phyloP scores from a whole-genome alignment of 2,329 filamentous ascomycete species.

The Epichloe gansuensis region DNA sequence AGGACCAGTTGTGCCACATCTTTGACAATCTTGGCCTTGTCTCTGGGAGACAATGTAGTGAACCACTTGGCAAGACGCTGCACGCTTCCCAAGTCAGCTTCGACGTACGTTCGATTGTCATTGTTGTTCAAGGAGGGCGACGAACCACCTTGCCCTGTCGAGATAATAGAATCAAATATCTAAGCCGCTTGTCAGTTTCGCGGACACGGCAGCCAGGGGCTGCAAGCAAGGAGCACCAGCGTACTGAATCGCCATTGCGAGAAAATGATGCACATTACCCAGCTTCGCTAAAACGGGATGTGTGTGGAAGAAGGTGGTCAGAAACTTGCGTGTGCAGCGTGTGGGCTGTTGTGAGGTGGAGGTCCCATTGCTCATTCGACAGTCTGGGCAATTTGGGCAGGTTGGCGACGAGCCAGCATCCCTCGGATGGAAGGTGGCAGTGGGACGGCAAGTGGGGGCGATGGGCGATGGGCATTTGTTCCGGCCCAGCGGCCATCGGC shows the following conservation, averaged over 20 bases:
- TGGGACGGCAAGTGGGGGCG: no score
- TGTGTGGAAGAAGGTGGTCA: neutral
- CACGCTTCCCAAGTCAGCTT: slow-evolving; percentile 7
- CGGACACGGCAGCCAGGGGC: neutral
- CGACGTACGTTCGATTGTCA: neutral
- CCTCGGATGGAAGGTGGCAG: no score
- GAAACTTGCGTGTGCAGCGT: neutral
- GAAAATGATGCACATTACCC: slow-evolving; percentile 11
- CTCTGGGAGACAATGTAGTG: slow-evolving; percentile 89
- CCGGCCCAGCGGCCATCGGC: no score
- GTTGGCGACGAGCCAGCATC: slow-evolving; percentile 14
- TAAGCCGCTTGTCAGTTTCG: slow-evolving; percentile 28
- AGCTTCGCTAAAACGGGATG: slow-evolving; percentile 6
- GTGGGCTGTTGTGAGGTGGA: slow-evolving; percentile 3
- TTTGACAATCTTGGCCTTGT: slow-evolving; percentile 99
- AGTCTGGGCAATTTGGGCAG: slow-evolving; percentile 10
- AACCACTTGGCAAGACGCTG: slow-evolving; percentile 99
- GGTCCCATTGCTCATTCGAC: slow-evolving; percentile 1
- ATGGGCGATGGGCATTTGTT: no score
- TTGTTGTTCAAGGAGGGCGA: slow-evolving; percentile 14
- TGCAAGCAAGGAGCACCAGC: slow-evolving; percentile 9
- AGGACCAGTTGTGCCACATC: slow-evolving; percentile 97
- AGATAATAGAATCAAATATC: slow-evolving; percentile 94
- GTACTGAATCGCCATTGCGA: slow-evolving; percentile 34
- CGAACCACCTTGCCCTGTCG: slow-evolving; percentile 98